phyloP scores from a whole-genome alignment of 805 yeast genomes.

The Candida mattraensis region DNA sequence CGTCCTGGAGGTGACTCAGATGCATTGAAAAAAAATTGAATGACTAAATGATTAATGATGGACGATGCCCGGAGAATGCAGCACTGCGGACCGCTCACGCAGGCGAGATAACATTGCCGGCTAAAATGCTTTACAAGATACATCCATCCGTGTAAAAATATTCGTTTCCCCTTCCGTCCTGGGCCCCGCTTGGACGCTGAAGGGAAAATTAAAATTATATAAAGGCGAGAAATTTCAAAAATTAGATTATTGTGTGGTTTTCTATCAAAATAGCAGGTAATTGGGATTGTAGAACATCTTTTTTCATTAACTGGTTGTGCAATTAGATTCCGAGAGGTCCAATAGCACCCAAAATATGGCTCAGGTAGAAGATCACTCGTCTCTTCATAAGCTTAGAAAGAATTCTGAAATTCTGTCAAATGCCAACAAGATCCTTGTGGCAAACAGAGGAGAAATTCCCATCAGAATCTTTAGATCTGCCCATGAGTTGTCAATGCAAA shows the following conservation, averaged over 20 bases:
- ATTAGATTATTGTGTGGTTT: conserved; percentile 1
- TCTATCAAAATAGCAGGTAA: too few relatives aligned
- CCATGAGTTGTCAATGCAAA: conserved; percentile 94
- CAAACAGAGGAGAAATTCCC: conserved; percentile 85
- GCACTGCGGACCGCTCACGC: too few relatives aligned
- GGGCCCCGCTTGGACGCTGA: conserved; percentile 8
- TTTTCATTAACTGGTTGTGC: background rate
- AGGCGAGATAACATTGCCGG: too few relatives aligned
- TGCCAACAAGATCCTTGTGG: conserved; percentile 68
- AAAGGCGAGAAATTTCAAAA: conserved; percentile 7
- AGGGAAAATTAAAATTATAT: too few relatives aligned
- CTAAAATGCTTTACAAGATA: background rate
- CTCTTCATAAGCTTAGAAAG: conserved; percentile 38
- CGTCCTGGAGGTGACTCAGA: conserved; percentile 12
- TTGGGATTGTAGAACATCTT: too few relatives aligned
- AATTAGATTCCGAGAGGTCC: too few relatives aligned
- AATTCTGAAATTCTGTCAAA: conserved; percentile 48
- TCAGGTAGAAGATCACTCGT: conserved; percentile 34
- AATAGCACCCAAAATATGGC: too few relatives aligned
- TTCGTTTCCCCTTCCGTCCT: conserved; percentile 3
- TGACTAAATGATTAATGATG: too few relatives aligned
- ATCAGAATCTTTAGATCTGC: conserved; percentile 94
- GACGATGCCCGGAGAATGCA: too few relatives aligned
- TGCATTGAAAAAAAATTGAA: too few relatives aligned
- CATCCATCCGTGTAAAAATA: background rate